Percentiles rank a stretch among this genome's conserved stretches.
These are phyloP conservation scores for Chaetomium globosum DNA, from an alignment of 2,329 filamentous ascomycete genomes.

Conservation along the genomic window DNA sequence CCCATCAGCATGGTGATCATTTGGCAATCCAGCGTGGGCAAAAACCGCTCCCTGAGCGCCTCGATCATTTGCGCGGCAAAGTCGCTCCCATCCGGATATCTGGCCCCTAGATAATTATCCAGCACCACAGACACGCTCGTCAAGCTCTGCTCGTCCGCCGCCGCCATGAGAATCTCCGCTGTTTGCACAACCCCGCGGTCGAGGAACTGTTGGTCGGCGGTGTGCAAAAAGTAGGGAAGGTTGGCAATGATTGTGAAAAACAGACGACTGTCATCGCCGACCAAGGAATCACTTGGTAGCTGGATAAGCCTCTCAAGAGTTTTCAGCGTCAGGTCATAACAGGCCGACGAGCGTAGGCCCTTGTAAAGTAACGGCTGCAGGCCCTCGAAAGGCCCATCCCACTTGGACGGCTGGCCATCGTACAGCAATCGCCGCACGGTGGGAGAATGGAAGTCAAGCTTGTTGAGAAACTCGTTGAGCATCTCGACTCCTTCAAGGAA, in stretches of 20 bases:
- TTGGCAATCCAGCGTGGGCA: slow-evolving; percentile 79
- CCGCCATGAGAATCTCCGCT: slow-evolving; percentile 69
- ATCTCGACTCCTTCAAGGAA: slow-evolving; percentile 91
- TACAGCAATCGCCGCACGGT: slow-evolving; percentile 70
- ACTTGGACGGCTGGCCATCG: slow-evolving; percentile 78
- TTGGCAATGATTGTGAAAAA: slow-evolving; percentile 91
- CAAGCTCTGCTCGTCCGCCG: slow-evolving; percentile 73
- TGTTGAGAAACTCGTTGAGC: slow-evolving; percentile 82
- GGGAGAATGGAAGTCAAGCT: slow-evolving; percentile 75
- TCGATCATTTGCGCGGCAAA: slow-evolving; percentile 74
- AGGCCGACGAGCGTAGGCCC: slow-evolving; percentile 82
- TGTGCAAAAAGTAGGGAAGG: slow-evolving; percentile 79
- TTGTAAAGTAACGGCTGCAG: slow-evolving; percentile 87
- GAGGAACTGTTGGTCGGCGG: slow-evolving; percentile 67
- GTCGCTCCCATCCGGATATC: slow-evolving; percentile 69
- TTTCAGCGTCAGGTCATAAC: slow-evolving; percentile 74
- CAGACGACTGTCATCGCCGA: slow-evolving; percentile 79
- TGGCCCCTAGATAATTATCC: slow-evolving; percentile 67
- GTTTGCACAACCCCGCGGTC: slow-evolving; percentile 61
- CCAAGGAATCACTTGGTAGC: slow-evolving; percentile 75
- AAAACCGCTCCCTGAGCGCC: slow-evolving; percentile 75
- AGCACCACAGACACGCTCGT: slow-evolving; percentile 69
- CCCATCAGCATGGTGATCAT: slow-evolving; percentile 90
- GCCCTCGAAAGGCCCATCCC: slow-evolving; percentile 88
- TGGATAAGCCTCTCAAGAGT: slow-evolving; percentile 77